phyloP scores from a whole-genome alignment of 2,329 filamentous ascomycete species.

The Clonostachys chloroleuca region DNA sequence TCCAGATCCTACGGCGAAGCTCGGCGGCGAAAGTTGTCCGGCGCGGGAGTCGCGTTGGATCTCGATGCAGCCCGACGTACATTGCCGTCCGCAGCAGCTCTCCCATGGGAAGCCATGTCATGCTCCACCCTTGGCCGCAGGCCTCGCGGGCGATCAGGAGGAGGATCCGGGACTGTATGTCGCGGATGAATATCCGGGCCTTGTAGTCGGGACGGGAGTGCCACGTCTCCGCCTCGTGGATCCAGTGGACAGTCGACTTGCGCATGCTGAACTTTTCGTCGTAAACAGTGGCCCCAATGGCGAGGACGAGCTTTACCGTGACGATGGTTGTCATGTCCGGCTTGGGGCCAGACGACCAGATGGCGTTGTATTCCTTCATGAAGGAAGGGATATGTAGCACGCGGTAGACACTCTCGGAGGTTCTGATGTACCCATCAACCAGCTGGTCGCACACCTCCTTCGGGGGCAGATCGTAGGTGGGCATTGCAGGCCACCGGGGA shows the following conservation, averaged over 20 bases:
- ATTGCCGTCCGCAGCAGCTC: slow-evolving; percentile 37
- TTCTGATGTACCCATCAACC: slow-evolving; percentile 42
- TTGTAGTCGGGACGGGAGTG: slow-evolving; percentile 49
- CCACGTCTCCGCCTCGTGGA: slow-evolving; percentile 54
- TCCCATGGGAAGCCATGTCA: slow-evolving; percentile 42
- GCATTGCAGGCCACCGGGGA: slow-evolving; percentile 40
- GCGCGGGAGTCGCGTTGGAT: slow-evolving; percentile 32
- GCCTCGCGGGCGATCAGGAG: slow-evolving; percentile 35
- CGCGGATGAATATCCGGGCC: slow-evolving; percentile 38
- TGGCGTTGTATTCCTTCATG: slow-evolving; percentile 37
- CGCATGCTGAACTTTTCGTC: slow-evolving; percentile 46
- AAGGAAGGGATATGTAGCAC: slow-evolving; percentile 49
- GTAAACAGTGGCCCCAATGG: slow-evolving; percentile 47
- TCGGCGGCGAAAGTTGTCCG: slow-evolving; percentile 30
- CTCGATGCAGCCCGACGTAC: slow-evolving; percentile 45
- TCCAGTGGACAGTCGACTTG: slow-evolving; percentile 45
- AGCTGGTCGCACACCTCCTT: slow-evolving; percentile 38
- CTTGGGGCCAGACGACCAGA: slow-evolving; percentile 32
- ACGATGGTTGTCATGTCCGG: slow-evolving; percentile 42
- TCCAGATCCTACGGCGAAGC: slow-evolving; percentile 47
- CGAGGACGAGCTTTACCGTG: slow-evolving; percentile 53
- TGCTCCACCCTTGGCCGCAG: slow-evolving; percentile 30
- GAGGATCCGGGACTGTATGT: slow-evolving; percentile 42
- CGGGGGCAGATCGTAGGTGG: slow-evolving; percentile 37
- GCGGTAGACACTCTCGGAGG: slow-evolving; percentile 40